Conservation (phyloP, 371 early-diverging fungal species). For the Mucor circinelloides region DNA sequence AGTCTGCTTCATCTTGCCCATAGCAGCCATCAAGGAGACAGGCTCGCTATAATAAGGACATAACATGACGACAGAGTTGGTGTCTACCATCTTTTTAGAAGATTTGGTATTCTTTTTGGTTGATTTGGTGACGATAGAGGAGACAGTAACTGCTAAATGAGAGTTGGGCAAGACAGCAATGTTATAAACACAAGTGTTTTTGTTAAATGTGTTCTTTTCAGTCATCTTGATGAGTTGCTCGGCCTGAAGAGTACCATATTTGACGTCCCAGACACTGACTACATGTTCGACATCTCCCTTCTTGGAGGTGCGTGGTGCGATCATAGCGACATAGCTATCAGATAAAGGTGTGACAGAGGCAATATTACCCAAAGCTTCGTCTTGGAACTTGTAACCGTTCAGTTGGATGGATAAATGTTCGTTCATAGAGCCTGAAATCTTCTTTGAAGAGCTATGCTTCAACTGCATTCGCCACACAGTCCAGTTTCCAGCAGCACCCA, state of each 20-base stretch:
- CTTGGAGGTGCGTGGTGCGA: slow-evolving; percentile 43
- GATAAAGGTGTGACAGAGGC: slow-evolving; percentile 43
- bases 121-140: slow-evolving; percentile 26
- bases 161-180: slow-evolving; percentile 44
- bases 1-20: slow-evolving; percentile 65
- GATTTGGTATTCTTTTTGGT: slow-evolving; percentile 30
- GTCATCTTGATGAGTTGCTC: slow-evolving; percentile 35
- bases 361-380: slow-evolving; percentile 26
- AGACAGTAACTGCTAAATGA: slow-evolving; percentile 44
- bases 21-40: slow-evolving; percentile 68
- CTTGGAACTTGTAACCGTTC: slow-evolving; percentile 29
- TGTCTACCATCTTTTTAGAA: slow-evolving; percentile 36
- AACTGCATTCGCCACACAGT: slow-evolving; percentile 38
- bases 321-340: slow-evolving; percentile 59
- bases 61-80: slow-evolving; percentile 55
- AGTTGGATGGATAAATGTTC: slow-evolving; percentile 32
- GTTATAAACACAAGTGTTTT: slow-evolving; percentile 33
- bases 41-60: slow-evolving; percentile 68
- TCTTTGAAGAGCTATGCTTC: slow-evolving; percentile 39
- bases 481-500: slow-evolving; percentile 41
- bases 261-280: slow-evolving; percentile 73
- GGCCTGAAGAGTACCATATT: slow-evolving; percentile 72
- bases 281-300: slow-evolving; percentile 55
- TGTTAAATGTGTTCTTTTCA: slow-evolving; percentile 24
- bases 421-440: slow-evolving; percentile 28